Evolutionary conservation across 2,329 filamentous ascomycete species (phyloP), one percentile per base, ranked within the genome.

Genomic region (Cryphonectria japonica): DNA sequence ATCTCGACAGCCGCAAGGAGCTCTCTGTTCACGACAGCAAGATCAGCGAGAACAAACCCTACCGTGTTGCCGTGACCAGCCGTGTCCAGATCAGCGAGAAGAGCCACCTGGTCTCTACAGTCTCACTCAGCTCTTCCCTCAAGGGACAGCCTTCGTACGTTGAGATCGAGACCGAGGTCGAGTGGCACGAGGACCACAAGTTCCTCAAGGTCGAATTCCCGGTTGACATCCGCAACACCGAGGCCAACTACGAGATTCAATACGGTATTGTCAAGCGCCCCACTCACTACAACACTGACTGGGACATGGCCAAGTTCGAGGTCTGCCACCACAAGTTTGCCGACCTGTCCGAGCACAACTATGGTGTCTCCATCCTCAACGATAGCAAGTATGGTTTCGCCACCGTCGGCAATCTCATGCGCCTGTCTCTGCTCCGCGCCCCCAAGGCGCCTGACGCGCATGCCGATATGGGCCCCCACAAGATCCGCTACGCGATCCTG

Each of bases 181-280:
- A 98, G 78, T 99, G 96, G 96, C 92, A 92, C 75, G 96, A 99
- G 81, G 94, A 90, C 16, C 98, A 96, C 92, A 97, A 96, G 79
- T 98, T 98, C 86, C 88, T 99, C 78, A 99, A 99, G 85, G 95
- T 98, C 66, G 96, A 99, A 80, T 99, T 99, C 82, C 95, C 96
- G 0, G 95, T 98, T 73, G 92, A 97, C 77, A 87, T 98, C 74
- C 89, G 90, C 75, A 98, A 95, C 81, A 97, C 92, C 0, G 94
- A 98, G 81, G 96, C 96, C 43, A 93, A 91, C 16, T 99, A 99
- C 80, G 96, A 99, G 81, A 97, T 94, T 9, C 95, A 97, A 77
- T 98, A 93, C 78, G 95, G 95, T 76, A 89, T 98, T 75, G 91
- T 96, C 73, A 90, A 90, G 75, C 89, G 96, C 41, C 95, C 96